Evolutionary conservation across 2,329 filamentous ascomycete species (phyloP).

Genomic region (Aspergillus melleus): DNA sequence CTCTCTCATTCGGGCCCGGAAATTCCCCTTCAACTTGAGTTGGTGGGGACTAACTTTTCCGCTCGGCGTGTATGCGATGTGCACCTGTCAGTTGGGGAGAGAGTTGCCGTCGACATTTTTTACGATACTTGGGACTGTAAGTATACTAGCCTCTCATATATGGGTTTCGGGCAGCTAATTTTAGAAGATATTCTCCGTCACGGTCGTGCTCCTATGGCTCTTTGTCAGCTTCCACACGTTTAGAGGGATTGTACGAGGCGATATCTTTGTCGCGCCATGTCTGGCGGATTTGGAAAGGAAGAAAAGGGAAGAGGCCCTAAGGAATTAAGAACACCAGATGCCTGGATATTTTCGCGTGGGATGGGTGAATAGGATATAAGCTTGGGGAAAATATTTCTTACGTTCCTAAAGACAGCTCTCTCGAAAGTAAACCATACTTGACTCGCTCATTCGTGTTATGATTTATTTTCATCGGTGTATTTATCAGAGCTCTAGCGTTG

Average conservation of each 20-base stretch:
- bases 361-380: no score
- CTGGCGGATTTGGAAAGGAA: constrained; percentile 6
- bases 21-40: constrained; percentile 61
- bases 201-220: constrained; percentile 56
- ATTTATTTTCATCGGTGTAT: no score
- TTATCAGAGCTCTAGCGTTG: no score
- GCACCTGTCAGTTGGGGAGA: constrained; percentile 40
- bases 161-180: background rate
- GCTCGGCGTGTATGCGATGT: constrained; percentile 55
- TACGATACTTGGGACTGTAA: constrained; percentile 53
- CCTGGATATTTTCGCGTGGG: background rate
- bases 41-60: constrained; percentile 64
- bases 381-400: no score
- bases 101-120: constrained; percentile 59
- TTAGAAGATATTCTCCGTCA: constrained; percentile 12
- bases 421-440: no score
- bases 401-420: no score
- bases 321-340: background rate
- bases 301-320: background rate
- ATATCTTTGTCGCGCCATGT: constrained; percentile 16
- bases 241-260: background rate
- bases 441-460: no score
- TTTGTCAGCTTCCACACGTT: constrained; percentile 37
- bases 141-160: constrained; percentile 2
- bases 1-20: constrained; percentile 27